Evolutionary conservation across 192 early-diverging fungal genomes (phyloP).

Genomic region (Backusella liffmaniae): DNA sequence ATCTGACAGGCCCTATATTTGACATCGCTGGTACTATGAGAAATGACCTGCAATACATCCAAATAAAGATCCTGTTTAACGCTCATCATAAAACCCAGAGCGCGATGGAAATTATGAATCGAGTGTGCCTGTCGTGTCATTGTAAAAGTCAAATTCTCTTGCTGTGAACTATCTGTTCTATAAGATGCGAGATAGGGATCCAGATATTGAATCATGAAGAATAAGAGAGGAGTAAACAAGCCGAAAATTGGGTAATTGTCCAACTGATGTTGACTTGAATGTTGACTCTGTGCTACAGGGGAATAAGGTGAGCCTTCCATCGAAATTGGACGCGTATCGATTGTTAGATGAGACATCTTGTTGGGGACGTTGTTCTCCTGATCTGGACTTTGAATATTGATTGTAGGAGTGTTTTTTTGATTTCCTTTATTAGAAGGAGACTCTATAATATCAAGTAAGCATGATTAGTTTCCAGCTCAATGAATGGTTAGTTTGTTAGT

Average conservation of each 20-base stretch:
- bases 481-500: not conserved
- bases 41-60: conserved; percentile 54
- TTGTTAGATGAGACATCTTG: conserved; percentile 17
- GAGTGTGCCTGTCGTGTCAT: conserved; percentile 28
- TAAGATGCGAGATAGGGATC: conserved; percentile 29
- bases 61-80: conserved; percentile 48
- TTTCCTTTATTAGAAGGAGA: conserved; percentile 1
- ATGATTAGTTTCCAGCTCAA: not conserved
- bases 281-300: conserved; percentile 31
- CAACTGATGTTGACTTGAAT: conserved; percentile 30
- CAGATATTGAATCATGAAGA: conserved; percentile 49
- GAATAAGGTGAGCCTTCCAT: conserved; percentile 19
- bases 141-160: conserved; percentile 11
- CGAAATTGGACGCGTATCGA: conserved; percentile 21
- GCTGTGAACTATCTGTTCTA: not conserved
- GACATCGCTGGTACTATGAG: conserved; percentile 34
- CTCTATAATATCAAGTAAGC: not conserved
- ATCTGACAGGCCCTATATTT: conserved; percentile 38
- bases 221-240: conserved; percentile 48
- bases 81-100: conserved; percentile 44
- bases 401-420: conserved; percentile 20
- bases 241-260: conserved; percentile 45
- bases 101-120: conserved; percentile 45
- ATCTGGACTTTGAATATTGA: conserved; percentile 36
- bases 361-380: not conserved